Conservation (phyloP, 2,329 filamentous ascomycete species). For the Alternaria triticina region DNA sequence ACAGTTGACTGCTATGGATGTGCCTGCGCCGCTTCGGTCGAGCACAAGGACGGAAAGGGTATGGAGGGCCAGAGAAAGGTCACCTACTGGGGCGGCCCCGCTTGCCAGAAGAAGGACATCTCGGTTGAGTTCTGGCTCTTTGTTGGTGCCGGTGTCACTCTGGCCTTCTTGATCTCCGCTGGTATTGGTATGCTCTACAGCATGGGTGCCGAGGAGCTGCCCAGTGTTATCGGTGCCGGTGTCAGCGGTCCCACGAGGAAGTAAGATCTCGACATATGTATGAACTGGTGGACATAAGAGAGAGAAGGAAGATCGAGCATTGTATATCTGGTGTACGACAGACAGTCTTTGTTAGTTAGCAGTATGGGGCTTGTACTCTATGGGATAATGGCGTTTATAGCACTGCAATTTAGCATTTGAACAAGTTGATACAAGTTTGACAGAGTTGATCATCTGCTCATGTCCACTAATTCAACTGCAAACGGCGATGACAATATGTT, state of each 20-base stretch:
- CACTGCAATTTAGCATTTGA: constrained; percentile 35
- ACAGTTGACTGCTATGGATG: constrained; percentile 75
- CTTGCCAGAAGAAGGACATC: constrained; percentile 91
- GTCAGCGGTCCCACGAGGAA: constrained; percentile 69
- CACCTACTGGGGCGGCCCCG: constrained; percentile 80
- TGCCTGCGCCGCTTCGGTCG: constrained; percentile 69
- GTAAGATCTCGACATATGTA: constrained; percentile 37
- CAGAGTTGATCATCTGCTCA: not conserved
- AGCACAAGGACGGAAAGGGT: constrained; percentile 55
- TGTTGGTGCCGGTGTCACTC: constrained; percentile 72
- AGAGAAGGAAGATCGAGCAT: not conserved
- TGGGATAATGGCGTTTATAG: constrained; percentile 42
- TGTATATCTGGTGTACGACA: constrained; percentile 44
- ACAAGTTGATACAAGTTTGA: constrained; percentile 10
- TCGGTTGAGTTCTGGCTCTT: constrained; percentile 90
- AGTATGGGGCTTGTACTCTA: constrained; percentile 24
- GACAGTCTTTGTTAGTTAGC: constrained; percentile 22
- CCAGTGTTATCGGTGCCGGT: constrained; percentile 94
- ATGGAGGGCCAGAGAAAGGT: constrained; percentile 60
- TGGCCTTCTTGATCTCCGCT: constrained; percentile 72
- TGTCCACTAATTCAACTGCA: not conserved
- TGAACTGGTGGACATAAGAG: not conserved
- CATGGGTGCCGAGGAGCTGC: constrained; percentile 86
- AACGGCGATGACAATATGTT: not conserved
- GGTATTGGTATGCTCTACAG: constrained; percentile 79